A percentile compares a stretch with the other conserved stretches of the same genome.
phyloP scores from a whole-genome alignment of 2,329 filamentous ascomycete genomes.

The Capronia americana region DNA sequence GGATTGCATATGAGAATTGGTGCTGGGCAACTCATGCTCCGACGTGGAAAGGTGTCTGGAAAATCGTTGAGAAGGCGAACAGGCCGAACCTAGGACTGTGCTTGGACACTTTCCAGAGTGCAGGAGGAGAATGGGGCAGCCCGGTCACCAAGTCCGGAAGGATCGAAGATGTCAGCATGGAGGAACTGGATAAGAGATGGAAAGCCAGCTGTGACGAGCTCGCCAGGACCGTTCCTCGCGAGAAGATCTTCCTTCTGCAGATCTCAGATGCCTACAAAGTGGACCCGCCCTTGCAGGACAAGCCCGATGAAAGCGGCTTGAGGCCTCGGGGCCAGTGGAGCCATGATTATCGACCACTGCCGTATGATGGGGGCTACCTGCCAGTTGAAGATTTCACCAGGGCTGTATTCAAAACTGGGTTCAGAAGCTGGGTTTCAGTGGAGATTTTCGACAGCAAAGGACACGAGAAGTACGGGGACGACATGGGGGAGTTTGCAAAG shows the following conservation, averaged over 20 bases:
- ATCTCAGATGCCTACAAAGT: conserved; percentile 76
- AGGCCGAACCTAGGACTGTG: conserved; percentile 74
- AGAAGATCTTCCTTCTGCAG: conserved; percentile 77
- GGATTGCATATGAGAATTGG: conserved; percentile 81
- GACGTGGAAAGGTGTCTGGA: conserved; percentile 72
- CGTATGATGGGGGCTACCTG: conserved; percentile 73
- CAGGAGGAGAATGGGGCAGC: conserved; percentile 74
- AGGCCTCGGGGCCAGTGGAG: conserved; percentile 72
- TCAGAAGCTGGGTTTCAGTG: conserved; percentile 70
- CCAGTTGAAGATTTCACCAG: conserved; percentile 69
- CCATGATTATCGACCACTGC: conserved; percentile 71
- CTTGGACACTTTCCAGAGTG: conserved; percentile 78
- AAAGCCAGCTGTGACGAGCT: conserved; percentile 63
- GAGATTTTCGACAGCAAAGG: conserved; percentile 71
- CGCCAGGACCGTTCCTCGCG: conserved; percentile 62
- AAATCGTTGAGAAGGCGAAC: conserved; percentile 68
- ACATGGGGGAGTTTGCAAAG: conserved; percentile 57
- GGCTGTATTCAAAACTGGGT: conserved; percentile 72
- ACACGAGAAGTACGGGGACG: conserved; percentile 60
- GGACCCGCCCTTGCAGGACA: conserved; percentile 59
- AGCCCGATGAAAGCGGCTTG: conserved; percentile 59
- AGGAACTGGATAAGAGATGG: conserved; percentile 62
- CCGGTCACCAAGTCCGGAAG: conserved; percentile 69
- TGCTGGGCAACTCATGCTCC: conserved; percentile 77
- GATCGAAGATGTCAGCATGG: conserved; percentile 60